phyloP scores from a whole-genome alignment of 2,329 filamentous ascomycete genomes.

The Fusarium abutilonis region DNA sequence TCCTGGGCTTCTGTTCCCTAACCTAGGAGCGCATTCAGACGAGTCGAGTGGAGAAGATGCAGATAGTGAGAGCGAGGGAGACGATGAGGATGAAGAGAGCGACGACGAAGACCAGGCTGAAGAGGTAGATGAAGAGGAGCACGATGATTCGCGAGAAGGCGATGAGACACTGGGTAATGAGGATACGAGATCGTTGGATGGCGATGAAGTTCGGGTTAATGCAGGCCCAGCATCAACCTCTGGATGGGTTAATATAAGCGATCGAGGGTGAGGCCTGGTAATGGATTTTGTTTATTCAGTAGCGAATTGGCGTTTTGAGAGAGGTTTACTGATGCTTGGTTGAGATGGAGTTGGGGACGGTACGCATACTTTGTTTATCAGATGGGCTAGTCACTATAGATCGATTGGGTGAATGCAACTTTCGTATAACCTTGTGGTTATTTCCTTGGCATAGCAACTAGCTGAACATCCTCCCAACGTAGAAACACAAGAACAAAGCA shows the following conservation, averaged over 20 bases:
- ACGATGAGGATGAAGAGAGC: constrained; percentile 42
- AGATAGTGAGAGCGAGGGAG: constrained; percentile 51
- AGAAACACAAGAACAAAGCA: background rate
- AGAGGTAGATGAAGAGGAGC: constrained; percentile 28
- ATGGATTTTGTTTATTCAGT: constrained; percentile 1
- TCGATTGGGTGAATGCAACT: background rate
- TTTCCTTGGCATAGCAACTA: background rate
- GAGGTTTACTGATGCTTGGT: background rate
- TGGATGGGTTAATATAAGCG: background rate
- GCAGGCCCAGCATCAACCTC: background rate
- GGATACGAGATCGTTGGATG: constrained; percentile 32
- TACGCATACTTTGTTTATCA: no score
- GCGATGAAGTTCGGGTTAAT: constrained; percentile 16
- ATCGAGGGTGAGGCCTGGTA: constrained; percentile 18
- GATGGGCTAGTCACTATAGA: background rate
- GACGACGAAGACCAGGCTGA: constrained; percentile 34
- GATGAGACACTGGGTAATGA: constrained; percentile 32
- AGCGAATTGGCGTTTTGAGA: constrained; percentile 27
- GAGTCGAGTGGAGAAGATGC: constrained; percentile 51
- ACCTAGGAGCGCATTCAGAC: constrained; percentile 50
- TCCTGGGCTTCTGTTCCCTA: constrained; percentile 63
- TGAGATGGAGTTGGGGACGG: constrained; percentile 4
- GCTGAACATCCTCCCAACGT: background rate
- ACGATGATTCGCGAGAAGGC: constrained; percentile 20
- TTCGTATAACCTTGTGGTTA: background rate